Conservation (phyloP, 768 basidiomycete genomes). For the Cytidiella melzeri region DNA sequence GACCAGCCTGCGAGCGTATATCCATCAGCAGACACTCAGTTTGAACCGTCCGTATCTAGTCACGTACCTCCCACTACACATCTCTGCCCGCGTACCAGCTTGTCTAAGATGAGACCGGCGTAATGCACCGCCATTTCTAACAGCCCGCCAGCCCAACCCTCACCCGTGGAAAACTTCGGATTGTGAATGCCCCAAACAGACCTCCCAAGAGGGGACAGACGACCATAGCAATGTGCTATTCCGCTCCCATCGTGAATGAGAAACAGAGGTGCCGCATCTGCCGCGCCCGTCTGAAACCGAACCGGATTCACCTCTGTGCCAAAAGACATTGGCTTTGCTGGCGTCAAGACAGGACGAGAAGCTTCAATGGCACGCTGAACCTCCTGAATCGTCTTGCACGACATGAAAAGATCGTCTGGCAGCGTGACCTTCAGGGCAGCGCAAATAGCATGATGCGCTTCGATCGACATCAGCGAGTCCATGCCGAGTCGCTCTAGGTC, state of each 20-base stretch:
- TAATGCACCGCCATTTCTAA: slow-evolving; percentile 16
- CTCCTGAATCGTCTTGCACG: slow-evolving; percentile 33
- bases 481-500: slow-evolving; percentile 49
- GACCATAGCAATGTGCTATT: slow-evolving; percentile 40
- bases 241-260: slow-evolving; percentile 76
- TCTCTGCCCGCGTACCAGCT: background rate
- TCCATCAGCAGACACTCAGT: no score
- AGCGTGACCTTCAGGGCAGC: slow-evolving; percentile 37
- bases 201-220: slow-evolving; percentile 41
- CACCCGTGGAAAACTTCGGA: slow-evolving; percentile 39
- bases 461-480: slow-evolving; percentile 62
- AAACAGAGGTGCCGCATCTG: slow-evolving; percentile 38
- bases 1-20: slow-evolving; percentile 55
- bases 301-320: slow-evolving; percentile 14
- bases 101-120: slow-evolving; percentile 26
- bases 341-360: background rate
- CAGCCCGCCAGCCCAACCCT: slow-evolving; percentile 38
- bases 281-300: slow-evolving; percentile 6
- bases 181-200: slow-evolving; percentile 58
- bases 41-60: no score
- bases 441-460: slow-evolving; percentile 44
- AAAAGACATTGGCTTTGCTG: background rate
- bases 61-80: slow-evolving; percentile 14
- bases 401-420: slow-evolving; percentile 38
- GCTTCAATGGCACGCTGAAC: slow-evolving; percentile 19